Base-by-base conservation (phyloP, 768 basidiomycete species). In the Tulasnella sp. region DNA sequence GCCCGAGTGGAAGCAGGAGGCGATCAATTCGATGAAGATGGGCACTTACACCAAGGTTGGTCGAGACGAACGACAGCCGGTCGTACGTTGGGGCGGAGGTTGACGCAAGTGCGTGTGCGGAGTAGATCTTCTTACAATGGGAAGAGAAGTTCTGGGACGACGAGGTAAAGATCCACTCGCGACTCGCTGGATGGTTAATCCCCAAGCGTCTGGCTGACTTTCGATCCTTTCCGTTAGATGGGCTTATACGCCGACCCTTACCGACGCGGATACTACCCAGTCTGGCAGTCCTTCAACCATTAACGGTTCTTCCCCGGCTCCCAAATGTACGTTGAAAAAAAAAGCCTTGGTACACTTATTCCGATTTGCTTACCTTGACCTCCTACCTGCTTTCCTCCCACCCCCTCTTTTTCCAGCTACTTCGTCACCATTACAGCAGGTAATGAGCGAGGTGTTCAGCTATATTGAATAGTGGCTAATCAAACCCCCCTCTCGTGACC, bases 241-340 rank as follows among this genome's bases (percentile, higher is more conserved):
- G 91, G 87, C 11, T 83, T 92, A 7, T 92, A 91, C 82, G 91
- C 92, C 4, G 90, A 90, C 79, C 84, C 85, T 22, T 87, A 54
- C 54, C 40, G 46, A 22, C 75, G 80, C 34, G 92, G 92, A 8
- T 87, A 88, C 42, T 93, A 92, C 84, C 90, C 91, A 0, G 89
- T 93, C 6, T 93, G 92, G 92, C 92, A 93, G 83, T 90, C 88
- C 83, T 83, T 93, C 72, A 91, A 93, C 83, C 88, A 90, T 78
- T 81, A 85, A 0, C 86, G 87, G 69, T 93, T 92, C 84, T 87
- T 92, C 78, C 91, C 90, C 20, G 91, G 89, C 6, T 92, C 91
- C 3, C 89, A 90, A 14, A 88, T 93, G 75, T 81, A 79, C 24
- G 75, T 80, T 22, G 18, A 3, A 22, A 16, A 22, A 75, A 31